Base-by-base conservation (phyloP, 108 stramenopile genomes). In the Hondaea fermentalgiana region DNA sequence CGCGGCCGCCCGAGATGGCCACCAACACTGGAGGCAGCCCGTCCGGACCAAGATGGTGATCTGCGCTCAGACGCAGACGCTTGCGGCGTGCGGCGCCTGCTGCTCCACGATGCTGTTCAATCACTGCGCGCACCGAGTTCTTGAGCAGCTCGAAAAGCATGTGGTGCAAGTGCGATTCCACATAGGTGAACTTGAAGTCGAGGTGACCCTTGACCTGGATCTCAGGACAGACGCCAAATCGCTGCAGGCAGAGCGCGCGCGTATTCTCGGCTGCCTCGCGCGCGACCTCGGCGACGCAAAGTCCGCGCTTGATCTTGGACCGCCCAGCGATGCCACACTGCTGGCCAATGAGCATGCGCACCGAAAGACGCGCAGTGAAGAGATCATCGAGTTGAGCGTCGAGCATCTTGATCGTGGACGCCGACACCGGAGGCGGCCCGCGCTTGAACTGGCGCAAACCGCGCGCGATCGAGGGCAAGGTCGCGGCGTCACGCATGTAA, bases 201-300 rank as follows among this genome's bases (percentile, higher is more conserved):
- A 96, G 91, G 69, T 97, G 89, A 44, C 98, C 98, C 58, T 95
- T 95, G 89, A 99, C 96, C 59, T 96, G 96, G 17, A 99, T 98
- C 88, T 98, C 98, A 17, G 99, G 99, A 12, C 98, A 98, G 90
- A 98, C 98, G 19, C 99, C 98, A 90, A 98, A 98, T 91, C 96
- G 97, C 42, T 98, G 93, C 59, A 94, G 95, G 93, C 98, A 99
- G 96, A 99, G 98, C 88, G 95, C 97, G 53, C 95, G 95, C 14
- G 98, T 97, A 93, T 99, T 98, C 59, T 97, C 96, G 83, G 98
- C 97, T 51, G 99, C 98, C 44, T 95, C 95, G 89, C 94, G 94
- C 44, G 97, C 97, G 87, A 99, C 95, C 90, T 97, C 96, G 72
- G 96, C 97, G 23, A 98, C 98, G 51, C 94, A 95, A 23, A 93